These are phyloP conservation scores for Harringtonia lauricola DNA, from an alignment of 2,329 filamentous ascomycete species.

Conservation along the genomic window DNA sequence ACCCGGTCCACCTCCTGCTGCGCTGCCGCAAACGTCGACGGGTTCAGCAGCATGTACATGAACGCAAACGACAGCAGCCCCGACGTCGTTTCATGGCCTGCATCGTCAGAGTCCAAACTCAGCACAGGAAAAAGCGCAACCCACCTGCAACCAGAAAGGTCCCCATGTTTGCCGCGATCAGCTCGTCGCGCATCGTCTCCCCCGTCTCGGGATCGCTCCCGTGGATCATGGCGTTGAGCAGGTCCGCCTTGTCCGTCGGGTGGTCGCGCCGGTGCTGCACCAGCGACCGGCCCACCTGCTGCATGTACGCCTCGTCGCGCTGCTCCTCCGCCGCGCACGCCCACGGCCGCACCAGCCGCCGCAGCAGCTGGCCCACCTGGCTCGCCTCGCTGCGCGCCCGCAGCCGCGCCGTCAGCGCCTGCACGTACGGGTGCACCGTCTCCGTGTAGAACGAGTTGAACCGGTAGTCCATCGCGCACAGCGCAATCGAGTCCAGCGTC, in stretches of 20 bases:
- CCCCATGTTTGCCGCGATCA: conserved; percentile 10
- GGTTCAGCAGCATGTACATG: conserved; percentile 38
- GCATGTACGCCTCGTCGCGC: conserved; percentile 7
- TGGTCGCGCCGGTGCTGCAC: conserved; percentile 16
- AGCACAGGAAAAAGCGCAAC: no score
- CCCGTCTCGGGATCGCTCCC: conserved; percentile 15
- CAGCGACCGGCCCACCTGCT: conserved; percentile 4
- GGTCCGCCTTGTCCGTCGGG: conserved; percentile 35
- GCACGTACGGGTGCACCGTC: conserved; percentile 57
- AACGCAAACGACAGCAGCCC: conserved; percentile 39
- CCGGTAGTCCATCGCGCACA: conserved; percentile 46
- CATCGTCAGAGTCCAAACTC: no score
- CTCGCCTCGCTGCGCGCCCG: conserved; percentile 21
- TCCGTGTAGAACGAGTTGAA: conserved; percentile 55
- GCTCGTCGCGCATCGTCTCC: conserved; percentile 13
- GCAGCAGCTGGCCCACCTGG: conserved; percentile 7
- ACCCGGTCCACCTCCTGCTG: conserved; percentile 43
- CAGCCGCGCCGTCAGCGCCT: conserved; percentile 43
- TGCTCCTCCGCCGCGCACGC: conserved; percentile 5
- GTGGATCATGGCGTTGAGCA: conserved; percentile 38
- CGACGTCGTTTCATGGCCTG: conserved; percentile 43
- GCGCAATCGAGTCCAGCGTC: conserved; percentile 49
- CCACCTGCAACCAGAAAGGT: conserved; percentile 30
- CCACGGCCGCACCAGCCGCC: conserved; percentile 6
- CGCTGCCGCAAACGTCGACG: conserved; percentile 31